These are phyloP conservation scores for Boechera retrofracta DNA, from an alignment of 345 rosid species.

Conservation along the genomic window DNA sequence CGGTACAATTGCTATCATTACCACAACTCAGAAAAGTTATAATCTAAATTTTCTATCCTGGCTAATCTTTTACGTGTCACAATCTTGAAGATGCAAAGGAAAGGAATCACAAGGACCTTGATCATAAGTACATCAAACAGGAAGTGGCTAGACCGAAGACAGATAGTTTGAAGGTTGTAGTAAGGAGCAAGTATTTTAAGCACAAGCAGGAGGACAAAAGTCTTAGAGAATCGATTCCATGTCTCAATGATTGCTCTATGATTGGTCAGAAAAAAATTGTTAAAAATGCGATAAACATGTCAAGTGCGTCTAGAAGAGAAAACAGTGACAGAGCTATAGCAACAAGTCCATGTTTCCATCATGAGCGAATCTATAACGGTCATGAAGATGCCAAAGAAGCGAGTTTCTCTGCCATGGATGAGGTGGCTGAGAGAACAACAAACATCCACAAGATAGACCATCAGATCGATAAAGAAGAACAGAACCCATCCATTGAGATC, in stretches of 20 bases:
- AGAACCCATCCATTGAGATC: slow-evolving; percentile 37
- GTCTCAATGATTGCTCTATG: slow-evolving; percentile 43
- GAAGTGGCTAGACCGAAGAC: slow-evolving; percentile 49
- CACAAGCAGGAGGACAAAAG: slow-evolving; percentile 53
- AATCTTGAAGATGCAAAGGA: slow-evolving; percentile 32
- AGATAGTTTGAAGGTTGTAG: slow-evolving; percentile 55
- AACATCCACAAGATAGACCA: slow-evolving; percentile 31
- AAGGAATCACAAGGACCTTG: slow-evolving; percentile 33
- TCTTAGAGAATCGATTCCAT: slow-evolving; percentile 32
- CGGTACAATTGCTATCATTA: slow-evolving; percentile 33
- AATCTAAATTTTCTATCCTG: background rate
- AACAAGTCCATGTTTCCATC: slow-evolving; percentile 29
- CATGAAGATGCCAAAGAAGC: slow-evolving; percentile 30
- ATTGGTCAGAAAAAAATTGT: slow-evolving; percentile 28
- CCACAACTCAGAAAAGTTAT: background rate
- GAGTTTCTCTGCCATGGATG: slow-evolving; percentile 22
- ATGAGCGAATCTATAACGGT: slow-evolving; percentile 26
- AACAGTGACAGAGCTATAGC: slow-evolving; percentile 21
- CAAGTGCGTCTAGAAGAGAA: slow-evolving; percentile 17
- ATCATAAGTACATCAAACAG: slow-evolving; percentile 18
- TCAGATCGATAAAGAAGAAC: slow-evolving; percentile 47
- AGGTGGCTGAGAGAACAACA: slow-evolving; percentile 33
- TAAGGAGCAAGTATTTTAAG: slow-evolving; percentile 72
- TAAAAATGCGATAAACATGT: slow-evolving; percentile 19
- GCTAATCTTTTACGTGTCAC: slow-evolving; percentile 8